Conservation (phyloP, 2,329 filamentous ascomycete genomes). For the Aspergillus sp. region DNA sequence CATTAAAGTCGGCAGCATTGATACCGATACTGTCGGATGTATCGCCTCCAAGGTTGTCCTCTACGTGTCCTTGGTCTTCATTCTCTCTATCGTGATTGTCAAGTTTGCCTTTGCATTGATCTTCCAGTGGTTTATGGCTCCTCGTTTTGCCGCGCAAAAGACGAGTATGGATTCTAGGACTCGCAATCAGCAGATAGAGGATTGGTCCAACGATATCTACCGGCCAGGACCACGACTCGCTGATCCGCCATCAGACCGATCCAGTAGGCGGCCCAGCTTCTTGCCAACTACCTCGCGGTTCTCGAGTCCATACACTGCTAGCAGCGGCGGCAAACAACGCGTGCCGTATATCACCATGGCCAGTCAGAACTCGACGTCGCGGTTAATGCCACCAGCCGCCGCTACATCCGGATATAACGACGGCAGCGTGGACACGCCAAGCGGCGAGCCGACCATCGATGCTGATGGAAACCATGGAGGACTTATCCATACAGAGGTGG, state of each 20-base stretch:
- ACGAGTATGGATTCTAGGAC: constrained; percentile 81
- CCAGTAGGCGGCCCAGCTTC: constrained; percentile 77
- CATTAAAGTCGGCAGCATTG: constrained; percentile 90
- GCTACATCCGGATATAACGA: constrained; percentile 61
- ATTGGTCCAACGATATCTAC: constrained; percentile 97
- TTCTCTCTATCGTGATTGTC: constrained; percentile 74
- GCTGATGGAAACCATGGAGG: constrained; percentile 63
- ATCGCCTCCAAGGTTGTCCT: constrained; percentile 96
- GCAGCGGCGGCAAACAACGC: constrained; percentile 49
- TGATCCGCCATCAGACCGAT: constrained; percentile 63
- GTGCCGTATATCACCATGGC: constrained; percentile 84
- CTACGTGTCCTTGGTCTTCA: constrained; percentile 85
- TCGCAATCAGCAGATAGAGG: constrained; percentile 87
- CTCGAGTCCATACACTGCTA: constrained; percentile 76
- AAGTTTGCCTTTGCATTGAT: constrained; percentile 83
- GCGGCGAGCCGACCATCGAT: constrained; percentile 35
- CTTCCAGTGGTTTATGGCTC: constrained; percentile 94
- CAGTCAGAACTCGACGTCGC: constrained; percentile 69
- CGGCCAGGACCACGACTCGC: constrained; percentile 74
- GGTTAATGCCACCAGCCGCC: constrained; percentile 52
- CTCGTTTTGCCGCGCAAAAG: constrained; percentile 73
- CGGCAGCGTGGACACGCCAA: constrained; percentile 49
- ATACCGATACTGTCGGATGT: constrained; percentile 92
- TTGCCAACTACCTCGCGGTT: constrained; percentile 91
- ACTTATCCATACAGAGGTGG: constrained; percentile 93